Evolutionary conservation across 345 rosid species (phyloP), one percentile per base, ranked within the genome.

Genomic region (Triadica sebifera): DNA sequence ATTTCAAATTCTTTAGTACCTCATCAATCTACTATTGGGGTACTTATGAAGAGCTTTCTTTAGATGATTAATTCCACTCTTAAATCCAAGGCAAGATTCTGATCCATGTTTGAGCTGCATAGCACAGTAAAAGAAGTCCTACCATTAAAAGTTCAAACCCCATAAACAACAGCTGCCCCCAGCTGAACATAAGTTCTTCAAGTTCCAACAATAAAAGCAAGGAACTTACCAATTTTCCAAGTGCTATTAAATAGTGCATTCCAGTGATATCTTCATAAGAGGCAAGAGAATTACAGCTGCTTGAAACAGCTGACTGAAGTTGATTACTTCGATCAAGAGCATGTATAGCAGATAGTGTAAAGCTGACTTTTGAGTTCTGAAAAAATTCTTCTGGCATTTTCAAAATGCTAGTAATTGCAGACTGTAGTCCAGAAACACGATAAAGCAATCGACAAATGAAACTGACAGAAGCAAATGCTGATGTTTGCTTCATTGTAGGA

Each of bases 361-460:
- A 86, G 84, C 93, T 89, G 72, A 90, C 79, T 81, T 83, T 90
- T 75, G 93, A 87, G 85, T 88, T 84, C 74, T 79, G 81, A 68
- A 93, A 89, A 24, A 89, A 77, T 49, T 85, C 87, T 73, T 82
- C 85, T 20, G 97, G 98, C 94, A 91, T 86, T 85, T 90, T 87
- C 80, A 85, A 83, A 80, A 93, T 90, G 85, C 86, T 87, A 72
- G 77, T 77, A 81, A 91, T 79, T 79, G 92, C 87, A 64, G 87
- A 81, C 82, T 95, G 89, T 37, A 81, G 76, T 78, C 98, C 99
- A 80, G 93, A 90, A 47, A 91, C 85, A 82, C 74, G 74, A 73
- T 93, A 93, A 29, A 91, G 84, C 78, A 93, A 68, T 78, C 92
- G 87, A 78, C 98, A 91, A 75, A 95, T 90, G 78, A 91, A 91